These are phyloP conservation scores for Glaciozyma martinii DNA, from an alignment of 768 basidiomycete species.

Conservation along the genomic window DNA sequence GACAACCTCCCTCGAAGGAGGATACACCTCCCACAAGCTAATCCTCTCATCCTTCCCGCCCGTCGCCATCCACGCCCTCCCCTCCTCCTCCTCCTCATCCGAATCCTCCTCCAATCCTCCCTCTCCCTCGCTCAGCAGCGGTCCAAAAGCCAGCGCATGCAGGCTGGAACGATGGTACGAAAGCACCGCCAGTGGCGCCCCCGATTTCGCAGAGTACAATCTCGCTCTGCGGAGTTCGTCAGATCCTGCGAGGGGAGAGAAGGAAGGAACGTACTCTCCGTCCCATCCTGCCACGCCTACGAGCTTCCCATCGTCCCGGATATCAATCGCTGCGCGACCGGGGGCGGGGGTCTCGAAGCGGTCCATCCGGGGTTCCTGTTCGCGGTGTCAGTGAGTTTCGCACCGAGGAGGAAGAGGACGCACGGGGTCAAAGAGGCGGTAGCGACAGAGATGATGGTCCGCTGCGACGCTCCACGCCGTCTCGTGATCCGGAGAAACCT, in stretches of 20 bases:
- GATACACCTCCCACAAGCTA: conserved; percentile 56
- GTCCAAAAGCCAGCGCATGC: conserved; percentile 65
- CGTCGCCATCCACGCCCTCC: conserved; percentile 54
- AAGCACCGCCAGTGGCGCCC: conserved; percentile 76
- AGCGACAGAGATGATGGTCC: conserved; percentile 33
- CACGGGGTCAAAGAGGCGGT: conserved; percentile 24
- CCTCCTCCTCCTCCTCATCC: conserved; percentile 34
- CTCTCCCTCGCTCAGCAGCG: neutral
- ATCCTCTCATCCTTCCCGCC: conserved; percentile 63
- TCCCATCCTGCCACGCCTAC: conserved; percentile 93
- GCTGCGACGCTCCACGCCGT: conserved; percentile 33
- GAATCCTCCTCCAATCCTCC: conserved; percentile 47
- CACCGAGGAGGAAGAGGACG: neutral
- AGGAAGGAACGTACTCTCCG: conserved; percentile 58
- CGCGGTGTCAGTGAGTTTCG: neutral
- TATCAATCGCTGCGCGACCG: conserved; percentile 49
- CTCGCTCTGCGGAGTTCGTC: conserved; percentile 53
- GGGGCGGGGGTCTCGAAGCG: conserved; percentile 2
- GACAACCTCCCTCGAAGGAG: conserved; percentile 29
- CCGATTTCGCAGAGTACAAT: conserved; percentile 66
- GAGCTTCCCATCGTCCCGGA: conserved; percentile 64
- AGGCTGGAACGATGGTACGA: conserved; percentile 70
- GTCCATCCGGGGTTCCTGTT: neutral
- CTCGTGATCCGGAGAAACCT: conserved; percentile 1
- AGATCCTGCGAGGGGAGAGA: neutral